phyloP scores from a whole-genome alignment of 352 stramenopile genomes.

The Paralagenidium karlingii region DNA sequence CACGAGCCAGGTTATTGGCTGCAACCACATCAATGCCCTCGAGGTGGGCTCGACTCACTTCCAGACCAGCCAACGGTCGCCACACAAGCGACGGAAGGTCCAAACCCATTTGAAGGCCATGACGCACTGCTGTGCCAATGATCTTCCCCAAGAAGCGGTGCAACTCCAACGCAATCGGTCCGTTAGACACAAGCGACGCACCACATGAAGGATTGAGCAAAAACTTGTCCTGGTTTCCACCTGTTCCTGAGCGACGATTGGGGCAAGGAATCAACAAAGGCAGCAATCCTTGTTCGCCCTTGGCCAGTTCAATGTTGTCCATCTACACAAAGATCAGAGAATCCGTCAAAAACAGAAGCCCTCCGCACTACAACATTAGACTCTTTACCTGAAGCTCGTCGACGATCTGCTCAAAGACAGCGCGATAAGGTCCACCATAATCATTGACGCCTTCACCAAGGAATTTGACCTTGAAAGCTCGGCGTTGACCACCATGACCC shows the following conservation, averaged over 20 bases:
- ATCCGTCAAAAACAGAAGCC: neutral
- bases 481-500: constrained; percentile 93
- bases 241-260: constrained; percentile 74
- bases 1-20: constrained; percentile 46
- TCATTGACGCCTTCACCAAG: constrained; percentile 98
- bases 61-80: constrained; percentile 67
- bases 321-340: too few species aligned
- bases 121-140: constrained; percentile 90
- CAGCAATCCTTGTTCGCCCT: constrained; percentile 77
- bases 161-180: constrained; percentile 87
- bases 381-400: constrained; percentile 91
- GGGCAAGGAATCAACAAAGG: constrained; percentile 82
- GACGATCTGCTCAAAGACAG: constrained; percentile 95
- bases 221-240: constrained; percentile 89
- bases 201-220: constrained; percentile 77
- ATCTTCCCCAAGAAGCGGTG: constrained; percentile 95
- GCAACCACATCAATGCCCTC: constrained; percentile 68
- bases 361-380: neutral
- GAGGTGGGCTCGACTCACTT: constrained; percentile 60
- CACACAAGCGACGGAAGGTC: constrained; percentile 83
- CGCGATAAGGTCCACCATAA: constrained; percentile 96
- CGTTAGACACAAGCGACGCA: constrained; percentile 66
- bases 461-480: constrained; percentile 99
- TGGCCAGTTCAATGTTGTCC: constrained; percentile 78
- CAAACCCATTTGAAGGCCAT: constrained; percentile 91